These are phyloP conservation scores for Globisporangium megalacanthum DNA, from an alignment of 352 stramenopile genomes.

Conservation along the genomic window DNA sequence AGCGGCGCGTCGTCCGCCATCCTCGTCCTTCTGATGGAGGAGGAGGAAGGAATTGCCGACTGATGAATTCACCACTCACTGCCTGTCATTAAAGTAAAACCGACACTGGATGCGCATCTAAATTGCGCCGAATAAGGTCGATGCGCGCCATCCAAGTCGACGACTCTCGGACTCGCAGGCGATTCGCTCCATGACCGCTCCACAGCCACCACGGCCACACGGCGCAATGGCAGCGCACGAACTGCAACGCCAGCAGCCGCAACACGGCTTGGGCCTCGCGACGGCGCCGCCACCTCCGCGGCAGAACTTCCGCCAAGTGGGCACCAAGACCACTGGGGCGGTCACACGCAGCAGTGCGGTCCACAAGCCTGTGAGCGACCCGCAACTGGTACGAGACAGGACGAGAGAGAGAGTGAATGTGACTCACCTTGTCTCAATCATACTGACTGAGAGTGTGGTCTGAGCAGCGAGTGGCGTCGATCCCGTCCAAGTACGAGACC, in stretches of 20 bases:
- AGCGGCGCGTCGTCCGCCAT: slow-evolving; percentile 20
- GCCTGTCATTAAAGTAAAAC: no score
- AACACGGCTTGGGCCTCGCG: slow-evolving; percentile 3
- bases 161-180: neutral
- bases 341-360: slow-evolving; percentile 20
- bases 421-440: no score
- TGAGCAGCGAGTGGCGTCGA: slow-evolving; percentile 49
- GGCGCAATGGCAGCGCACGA: neutral
- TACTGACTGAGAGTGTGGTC: no score
- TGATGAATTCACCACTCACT: neutral
- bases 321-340: slow-evolving; percentile 32
- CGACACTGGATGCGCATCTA: neutral
- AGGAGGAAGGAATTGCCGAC: neutral
- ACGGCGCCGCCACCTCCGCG: slow-evolving; percentile 9
- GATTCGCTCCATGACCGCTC: neutral
- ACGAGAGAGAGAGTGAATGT: no score
- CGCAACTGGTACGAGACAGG: slow-evolving; percentile 13
- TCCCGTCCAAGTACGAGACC: slow-evolving; percentile 78
- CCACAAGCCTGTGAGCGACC: slow-evolving; percentile 12
- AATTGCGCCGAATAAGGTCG: no score
- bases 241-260: neutral
- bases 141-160: neutral
- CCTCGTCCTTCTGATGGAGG: neutral
- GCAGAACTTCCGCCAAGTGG: slow-evolving; percentile 64
- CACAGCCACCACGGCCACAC: slow-evolving; percentile 1